Evolutionary conservation across 108 stramenopile genomes (phyloP).

Genomic region (Licmophora abbreviata): DNA sequence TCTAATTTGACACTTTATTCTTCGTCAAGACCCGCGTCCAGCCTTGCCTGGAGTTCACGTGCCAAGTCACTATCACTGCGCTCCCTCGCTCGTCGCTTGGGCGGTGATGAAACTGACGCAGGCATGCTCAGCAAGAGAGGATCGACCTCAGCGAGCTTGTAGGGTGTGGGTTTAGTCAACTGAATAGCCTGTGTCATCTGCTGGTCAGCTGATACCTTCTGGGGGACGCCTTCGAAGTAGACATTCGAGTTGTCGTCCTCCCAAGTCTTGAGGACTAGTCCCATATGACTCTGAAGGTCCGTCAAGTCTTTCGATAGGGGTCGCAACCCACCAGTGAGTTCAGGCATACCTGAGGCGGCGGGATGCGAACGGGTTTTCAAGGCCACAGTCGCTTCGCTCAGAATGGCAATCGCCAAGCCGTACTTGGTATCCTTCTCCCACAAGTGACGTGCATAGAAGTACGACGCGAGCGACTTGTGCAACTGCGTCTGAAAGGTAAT

Average conservation of each 20-base stretch:
- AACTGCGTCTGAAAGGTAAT: constrained; percentile 66
- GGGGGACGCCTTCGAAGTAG: constrained; percentile 81
- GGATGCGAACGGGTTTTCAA: constrained; percentile 31
- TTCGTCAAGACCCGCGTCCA: constrained; percentile 35
- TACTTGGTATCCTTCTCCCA: constrained; percentile 63
- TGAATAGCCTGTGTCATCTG: constrained; percentile 43
- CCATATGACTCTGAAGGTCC: constrained; percentile 65
- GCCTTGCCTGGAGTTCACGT: constrained; percentile 57
- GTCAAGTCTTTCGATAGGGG: constrained; percentile 54
- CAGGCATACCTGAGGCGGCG: constrained; percentile 49
- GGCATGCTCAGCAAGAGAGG: constrained; percentile 56
- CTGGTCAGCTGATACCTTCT: constrained; percentile 57
- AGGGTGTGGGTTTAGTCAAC: constrained; percentile 59
- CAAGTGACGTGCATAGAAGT: constrained; percentile 63
- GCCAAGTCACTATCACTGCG: constrained; percentile 76
- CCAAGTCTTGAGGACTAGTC: constrained; percentile 43
- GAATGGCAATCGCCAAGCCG: constrained; percentile 72
- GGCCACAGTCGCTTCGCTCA: constrained; percentile 60
- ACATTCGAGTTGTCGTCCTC: constrained; percentile 77
- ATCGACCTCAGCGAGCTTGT: constrained; percentile 44
- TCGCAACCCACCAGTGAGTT: constrained; percentile 48
- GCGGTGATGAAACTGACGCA: no score
- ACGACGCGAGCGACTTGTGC: constrained; percentile 55
- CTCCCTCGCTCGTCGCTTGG: constrained; percentile 18
- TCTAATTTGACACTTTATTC: no score